phyloP scores from a whole-genome alignment of 2,329 filamentous ascomycete genomes.

The Hypoxylon sp. region DNA sequence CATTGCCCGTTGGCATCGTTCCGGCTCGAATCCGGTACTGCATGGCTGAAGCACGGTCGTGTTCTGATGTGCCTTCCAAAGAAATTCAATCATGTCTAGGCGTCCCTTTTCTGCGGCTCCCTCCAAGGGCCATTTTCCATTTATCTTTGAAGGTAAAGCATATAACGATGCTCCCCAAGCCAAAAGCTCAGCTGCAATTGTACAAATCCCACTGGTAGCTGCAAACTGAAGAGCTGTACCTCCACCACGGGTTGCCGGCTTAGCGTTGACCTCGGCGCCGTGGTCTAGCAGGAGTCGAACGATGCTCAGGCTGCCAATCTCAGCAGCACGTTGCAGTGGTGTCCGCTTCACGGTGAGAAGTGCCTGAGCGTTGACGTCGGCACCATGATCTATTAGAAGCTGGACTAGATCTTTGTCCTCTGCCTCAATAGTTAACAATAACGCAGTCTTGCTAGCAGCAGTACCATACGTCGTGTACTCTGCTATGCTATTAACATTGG shows the following conservation, averaged over 20 bases:
- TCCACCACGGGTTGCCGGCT: neutral
- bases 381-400: neutral
- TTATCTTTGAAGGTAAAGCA: neutral
- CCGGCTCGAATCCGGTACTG: neutral
- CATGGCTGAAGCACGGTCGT: neutral
- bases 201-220: conserved; percentile 13
- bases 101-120: conserved; percentile 21
- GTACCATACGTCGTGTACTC: neutral
- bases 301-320: neutral
- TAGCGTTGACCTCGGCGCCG: neutral
- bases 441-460: neutral
- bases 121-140: conserved; percentile 17
- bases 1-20: conserved; percentile 7
- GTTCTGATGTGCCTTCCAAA: conserved; percentile 15
- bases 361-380: conserved; percentile 1
- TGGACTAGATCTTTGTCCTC: conserved; percentile 3
- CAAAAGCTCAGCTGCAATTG: conserved; percentile 5
- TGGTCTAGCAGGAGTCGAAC: conserved; percentile 1
- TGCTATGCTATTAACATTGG: neutral
- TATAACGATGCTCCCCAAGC: neutral
- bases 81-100: conserved; percentile 24
- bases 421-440: conserved; percentile 7
- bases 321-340: conserved; percentile 3
- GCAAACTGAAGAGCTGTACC: conserved; percentile 14
- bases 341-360: conserved; percentile 7